phyloP scores from a whole-genome alignment of 306 rosid species.

The Biancaea sappan region DNA sequence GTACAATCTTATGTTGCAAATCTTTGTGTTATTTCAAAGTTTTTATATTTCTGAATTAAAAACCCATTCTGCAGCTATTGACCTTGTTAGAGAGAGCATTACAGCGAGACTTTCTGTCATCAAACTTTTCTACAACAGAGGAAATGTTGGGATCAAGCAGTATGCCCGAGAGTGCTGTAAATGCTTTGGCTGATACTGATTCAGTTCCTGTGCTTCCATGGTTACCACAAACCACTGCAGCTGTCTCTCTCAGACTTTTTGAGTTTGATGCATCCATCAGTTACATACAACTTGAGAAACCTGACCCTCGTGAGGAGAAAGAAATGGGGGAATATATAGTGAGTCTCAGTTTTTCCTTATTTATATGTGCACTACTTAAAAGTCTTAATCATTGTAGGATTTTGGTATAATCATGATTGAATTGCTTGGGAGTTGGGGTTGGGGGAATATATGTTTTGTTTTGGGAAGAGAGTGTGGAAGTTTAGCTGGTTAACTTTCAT shows the following conservation, averaged over 20 bases:
- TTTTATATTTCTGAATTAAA: conserved; percentile 28
- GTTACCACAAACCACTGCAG: conserved; percentile 88
- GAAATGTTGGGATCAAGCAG: conserved; percentile 65
- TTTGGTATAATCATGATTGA: conserved; percentile 6
- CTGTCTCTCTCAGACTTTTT: conserved; percentile 79
- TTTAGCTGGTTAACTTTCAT: conserved; percentile 5
- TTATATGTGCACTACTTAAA: background rate
- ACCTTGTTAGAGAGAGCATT: conserved; percentile 71
- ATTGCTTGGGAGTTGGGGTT: background rate
- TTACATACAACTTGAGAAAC: conserved; percentile 55
- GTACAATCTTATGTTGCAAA: conserved; percentile 12
- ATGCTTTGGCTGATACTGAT: conserved; percentile 47
- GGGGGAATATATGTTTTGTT: background rate
- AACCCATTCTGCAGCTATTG: conserved; percentile 59
- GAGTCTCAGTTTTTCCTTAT: conserved; percentile 39
- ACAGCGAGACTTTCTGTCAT: conserved; percentile 68
- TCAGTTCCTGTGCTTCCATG: conserved; percentile 79
- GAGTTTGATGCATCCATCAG: conserved; percentile 80
- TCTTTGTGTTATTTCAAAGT: conserved; percentile 12
- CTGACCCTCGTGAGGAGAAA: conserved; percentile 56
- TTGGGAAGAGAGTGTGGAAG: background rate
- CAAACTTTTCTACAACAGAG: conserved; percentile 69
- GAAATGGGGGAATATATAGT: conserved; percentile 55
- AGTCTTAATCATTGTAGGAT: conserved; percentile 3
- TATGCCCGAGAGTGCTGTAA: conserved; percentile 40